Percentiles rank a stretch among this genome's conserved stretches.
Evolutionary conservation across 306 rosid genomes (phyloP).

Genomic region (Gleditsia sinensis): DNA sequence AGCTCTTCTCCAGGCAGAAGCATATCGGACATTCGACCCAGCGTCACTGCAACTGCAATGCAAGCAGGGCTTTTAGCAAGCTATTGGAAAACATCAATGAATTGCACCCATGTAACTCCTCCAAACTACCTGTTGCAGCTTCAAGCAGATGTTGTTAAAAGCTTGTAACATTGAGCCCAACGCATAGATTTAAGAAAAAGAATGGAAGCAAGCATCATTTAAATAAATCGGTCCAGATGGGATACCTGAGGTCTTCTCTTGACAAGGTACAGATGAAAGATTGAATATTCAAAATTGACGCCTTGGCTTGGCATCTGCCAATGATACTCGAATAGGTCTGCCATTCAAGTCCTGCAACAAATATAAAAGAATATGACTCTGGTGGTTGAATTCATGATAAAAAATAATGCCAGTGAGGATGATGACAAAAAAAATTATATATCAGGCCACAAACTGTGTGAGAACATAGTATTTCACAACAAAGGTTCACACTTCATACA

Average conservation of each 20-base stretch:
- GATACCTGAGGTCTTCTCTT: constrained; percentile 41
- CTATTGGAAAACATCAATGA: constrained; percentile 17
- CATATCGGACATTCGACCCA: constrained; percentile 18
- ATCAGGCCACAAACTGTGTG: neutral
- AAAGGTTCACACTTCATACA: no score
- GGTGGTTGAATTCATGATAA: neutral
- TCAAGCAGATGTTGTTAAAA: neutral
- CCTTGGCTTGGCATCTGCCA: constrained; percentile 73
- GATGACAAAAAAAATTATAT: neutral
- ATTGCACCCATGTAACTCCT: constrained; percentile 26
- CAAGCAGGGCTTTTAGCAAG: constrained; percentile 24
- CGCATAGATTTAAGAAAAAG: neutral
- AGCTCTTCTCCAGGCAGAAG: constrained; percentile 25
- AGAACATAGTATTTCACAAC: neutral
- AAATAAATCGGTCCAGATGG: constrained; percentile 21
- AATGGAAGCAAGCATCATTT: neutral
- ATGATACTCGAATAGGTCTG: constrained; percentile 71
- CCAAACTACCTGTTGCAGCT: constrained; percentile 39
- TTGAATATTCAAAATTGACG: constrained; percentile 55
- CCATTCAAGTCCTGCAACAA: constrained; percentile 79
- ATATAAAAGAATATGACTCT: constrained; percentile 29
- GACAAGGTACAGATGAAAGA: constrained; percentile 23
- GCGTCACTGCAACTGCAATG: constrained; percentile 19
- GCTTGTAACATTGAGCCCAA: neutral
- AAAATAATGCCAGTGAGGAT: neutral